Base-by-base conservation (phyloP, 2,329 filamentous ascomycete genomes). In the Pseudonectria foliicola region DNA sequence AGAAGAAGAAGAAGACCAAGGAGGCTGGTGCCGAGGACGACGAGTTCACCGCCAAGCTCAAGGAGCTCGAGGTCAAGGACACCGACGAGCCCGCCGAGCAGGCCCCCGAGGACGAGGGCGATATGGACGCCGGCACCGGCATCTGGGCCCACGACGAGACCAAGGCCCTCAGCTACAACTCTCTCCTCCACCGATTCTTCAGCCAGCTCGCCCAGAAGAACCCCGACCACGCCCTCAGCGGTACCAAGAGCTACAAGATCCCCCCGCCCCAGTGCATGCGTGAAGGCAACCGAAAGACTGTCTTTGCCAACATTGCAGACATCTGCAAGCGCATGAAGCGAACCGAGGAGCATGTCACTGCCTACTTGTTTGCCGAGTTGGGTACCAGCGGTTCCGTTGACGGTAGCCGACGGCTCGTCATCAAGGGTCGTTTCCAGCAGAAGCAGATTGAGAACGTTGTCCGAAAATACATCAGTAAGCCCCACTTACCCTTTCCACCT, bases 241-340 rank as follows among this genome's bases (percentile, higher is more conserved):
- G 87, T 49, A 80, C 81, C 56, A 92, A 88, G 75, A 93, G 85
- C 66, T 98, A 96, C 80, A 96, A 96, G 80, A 98, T 98, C 52
- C 92, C 92, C 34, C 92, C 92, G 34, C 92, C 92, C 33, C 92
- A 98, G 72, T 96, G 92, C 70, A 80, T 96, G 59, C 89, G 92
- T 70, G 92, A 98, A 88, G 92, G 92, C 63, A 98, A 98, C 80
- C 93, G 95, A 79, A 94, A 94, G 82, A 98, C 92, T 44, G 95
- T 98, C 58, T 98, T 98, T 58, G 92, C 90, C 72, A 98, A 98
- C 72, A 92, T 98, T 59, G 80, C 87, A 61, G 92, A 98, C 62
- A 96, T 98, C 57, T 94, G 88, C 77, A 95, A 95, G 77, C 81
- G 90, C 55, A 96, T 98, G 89, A 98, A 98, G 81, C 80, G 92